Conservation (phyloP, 2,329 filamentous ascomycete genomes). For the Trichoderma hamatum region DNA sequence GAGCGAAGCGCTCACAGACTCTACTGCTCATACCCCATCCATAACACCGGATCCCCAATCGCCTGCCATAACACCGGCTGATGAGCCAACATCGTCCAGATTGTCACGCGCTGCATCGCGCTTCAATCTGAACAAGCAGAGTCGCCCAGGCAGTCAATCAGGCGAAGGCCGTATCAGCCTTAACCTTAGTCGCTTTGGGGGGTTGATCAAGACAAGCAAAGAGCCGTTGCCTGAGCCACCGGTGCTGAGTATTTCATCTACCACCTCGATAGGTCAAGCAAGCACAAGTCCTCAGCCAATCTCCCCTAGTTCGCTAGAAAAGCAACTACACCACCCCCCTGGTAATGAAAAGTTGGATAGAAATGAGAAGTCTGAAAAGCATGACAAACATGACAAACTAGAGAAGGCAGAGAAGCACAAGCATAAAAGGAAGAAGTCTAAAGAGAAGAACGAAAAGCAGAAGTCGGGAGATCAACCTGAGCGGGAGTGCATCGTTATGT, state of each 20-base stretch:
- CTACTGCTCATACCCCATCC: constrained; percentile 46
- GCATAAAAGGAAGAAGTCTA: constrained; percentile 44
- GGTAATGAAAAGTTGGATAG: constrained; percentile 7
- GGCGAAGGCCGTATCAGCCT: constrained; percentile 62
- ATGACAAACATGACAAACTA: constrained; percentile 26
- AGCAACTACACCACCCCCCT: constrained; percentile 15
- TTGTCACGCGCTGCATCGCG: constrained; percentile 61
- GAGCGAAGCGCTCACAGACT: constrained; percentile 55
- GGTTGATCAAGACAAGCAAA: constrained; percentile 54
- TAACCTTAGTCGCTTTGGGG: constrained; percentile 58
- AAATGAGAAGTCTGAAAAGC: constrained; percentile 32
- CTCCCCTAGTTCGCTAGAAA: constrained; percentile 31
- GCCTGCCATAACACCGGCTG: constrained; percentile 49
- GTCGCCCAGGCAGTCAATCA: constrained; percentile 60
- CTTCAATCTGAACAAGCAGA: constrained; percentile 53
- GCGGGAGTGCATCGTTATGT: constrained; percentile 55
- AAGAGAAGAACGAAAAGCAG: constrained; percentile 43
- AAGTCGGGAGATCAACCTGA: constrained; percentile 47
- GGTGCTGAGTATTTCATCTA: constrained; percentile 33
- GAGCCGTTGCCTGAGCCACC: constrained; percentile 44
- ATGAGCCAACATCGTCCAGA: constrained; percentile 58
- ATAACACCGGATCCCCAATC: constrained; percentile 43
- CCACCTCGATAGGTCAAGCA: constrained; percentile 34
- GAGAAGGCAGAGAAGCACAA: constrained; percentile 38
- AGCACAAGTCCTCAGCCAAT: constrained; percentile 33